phyloP scores from a whole-genome alignment of 2,329 filamentous ascomycete genomes.

The Penicillium sp. region DNA sequence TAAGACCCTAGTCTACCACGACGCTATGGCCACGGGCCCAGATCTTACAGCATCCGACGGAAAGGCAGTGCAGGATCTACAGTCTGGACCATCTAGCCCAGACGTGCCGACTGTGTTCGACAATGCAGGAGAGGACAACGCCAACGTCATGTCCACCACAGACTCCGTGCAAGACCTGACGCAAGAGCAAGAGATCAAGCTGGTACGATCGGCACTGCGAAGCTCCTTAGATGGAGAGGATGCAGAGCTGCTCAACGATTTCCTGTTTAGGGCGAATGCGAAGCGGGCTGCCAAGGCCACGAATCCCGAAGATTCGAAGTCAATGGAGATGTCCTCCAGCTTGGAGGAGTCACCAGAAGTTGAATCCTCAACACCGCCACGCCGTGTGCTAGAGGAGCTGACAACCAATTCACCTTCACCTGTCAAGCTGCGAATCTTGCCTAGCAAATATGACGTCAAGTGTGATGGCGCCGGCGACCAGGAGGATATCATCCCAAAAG shows the following conservation, averaged over 20 bases:
- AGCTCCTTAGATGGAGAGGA: constrained; percentile 42
- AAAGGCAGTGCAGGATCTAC: constrained; percentile 12
- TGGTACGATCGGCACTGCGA: constrained; percentile 38
- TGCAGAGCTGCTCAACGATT: constrained; percentile 40
- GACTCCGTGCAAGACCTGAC: constrained; percentile 27
- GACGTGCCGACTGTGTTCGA: constrained; percentile 1
- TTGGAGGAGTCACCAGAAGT: constrained; percentile 17
- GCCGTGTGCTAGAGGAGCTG: constrained; percentile 36
- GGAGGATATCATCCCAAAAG: constrained; percentile 16
- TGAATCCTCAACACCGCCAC: constrained; percentile 32
- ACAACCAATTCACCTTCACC: constrained; percentile 42
- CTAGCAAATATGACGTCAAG: constrained; percentile 25
- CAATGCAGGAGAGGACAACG: neutral
- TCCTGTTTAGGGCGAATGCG: constrained; percentile 42
- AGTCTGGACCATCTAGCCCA: constrained; percentile 6
- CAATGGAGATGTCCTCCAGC: constrained; percentile 12
- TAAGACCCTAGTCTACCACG: constrained; percentile 12
- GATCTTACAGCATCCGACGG: constrained; percentile 5
- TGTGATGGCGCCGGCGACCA: constrained; percentile 9
- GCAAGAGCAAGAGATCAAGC: constrained; percentile 31
- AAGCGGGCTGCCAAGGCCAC: constrained; percentile 40
- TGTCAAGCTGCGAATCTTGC: constrained; percentile 29
- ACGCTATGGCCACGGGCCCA: neutral
- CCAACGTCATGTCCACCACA: constrained; percentile 6
- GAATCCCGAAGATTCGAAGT: constrained; percentile 20